These are phyloP conservation scores for Bothriochloa decipiens DNA, from an alignment of 176 grass and related monocot species.

Conservation along the genomic window DNA sequence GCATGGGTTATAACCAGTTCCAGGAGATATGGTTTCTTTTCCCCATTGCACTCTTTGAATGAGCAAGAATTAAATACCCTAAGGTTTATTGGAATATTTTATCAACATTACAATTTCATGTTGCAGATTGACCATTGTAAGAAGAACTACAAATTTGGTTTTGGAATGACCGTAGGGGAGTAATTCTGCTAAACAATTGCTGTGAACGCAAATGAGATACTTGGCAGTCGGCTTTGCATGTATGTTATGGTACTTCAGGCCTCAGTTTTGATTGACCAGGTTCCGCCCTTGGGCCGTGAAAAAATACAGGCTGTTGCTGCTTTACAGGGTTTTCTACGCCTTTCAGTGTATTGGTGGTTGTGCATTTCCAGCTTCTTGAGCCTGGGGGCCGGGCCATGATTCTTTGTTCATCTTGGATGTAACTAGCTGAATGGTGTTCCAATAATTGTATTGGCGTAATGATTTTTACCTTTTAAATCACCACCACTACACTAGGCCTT, in stretches of 20 bases:
- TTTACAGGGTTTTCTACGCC: constrained; percentile 27
- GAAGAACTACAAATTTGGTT: constrained; percentile 99
- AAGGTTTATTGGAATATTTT: constrained; percentile 13
- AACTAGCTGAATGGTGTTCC: constrained; percentile 49
- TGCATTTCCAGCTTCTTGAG: constrained; percentile 38
- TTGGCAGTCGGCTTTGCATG: constrained; percentile 16
- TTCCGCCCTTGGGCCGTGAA: constrained; percentile 8
- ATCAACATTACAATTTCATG: constrained; percentile 31
- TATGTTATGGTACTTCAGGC: constrained; percentile 20
- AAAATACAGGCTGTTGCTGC: constrained; percentile 32
- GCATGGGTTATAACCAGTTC: constrained; percentile 11
- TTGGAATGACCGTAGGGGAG: constrained; percentile 94
- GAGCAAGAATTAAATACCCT: background rate
- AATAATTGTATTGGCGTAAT: constrained; percentile 44
- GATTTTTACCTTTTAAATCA: constrained; percentile 23
- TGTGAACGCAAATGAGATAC: constrained; percentile 26
- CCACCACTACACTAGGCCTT: constrained; percentile 23
- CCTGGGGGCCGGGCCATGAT: constrained; percentile 50
- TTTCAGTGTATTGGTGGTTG: constrained; percentile 27
- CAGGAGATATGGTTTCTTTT: background rate
- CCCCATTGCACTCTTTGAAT: background rate
- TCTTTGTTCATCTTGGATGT: constrained; percentile 78
- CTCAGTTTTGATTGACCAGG: constrained; percentile 34
- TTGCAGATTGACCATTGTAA: constrained; percentile 92
- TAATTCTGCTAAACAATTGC: constrained; percentile 46